Base-by-base conservation (phyloP, 495 filamentous ascomycete genomes). In the Aspergillus panamensis region DNA sequence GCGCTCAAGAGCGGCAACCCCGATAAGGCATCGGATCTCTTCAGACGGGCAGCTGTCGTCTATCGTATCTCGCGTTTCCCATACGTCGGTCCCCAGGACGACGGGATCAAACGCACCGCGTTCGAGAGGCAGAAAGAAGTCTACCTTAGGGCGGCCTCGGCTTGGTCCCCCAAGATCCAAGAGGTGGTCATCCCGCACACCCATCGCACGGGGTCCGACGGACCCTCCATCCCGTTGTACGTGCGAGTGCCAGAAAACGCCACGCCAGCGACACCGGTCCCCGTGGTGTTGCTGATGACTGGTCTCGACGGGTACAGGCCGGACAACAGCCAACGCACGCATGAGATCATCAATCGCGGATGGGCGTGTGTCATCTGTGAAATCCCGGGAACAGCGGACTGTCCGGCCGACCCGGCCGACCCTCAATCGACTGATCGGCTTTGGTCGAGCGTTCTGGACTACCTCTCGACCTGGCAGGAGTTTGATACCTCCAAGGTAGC, bases 311-410 rank as follows among this genome's bases (percentile, higher is more conserved):
- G 89, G 9, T 91, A 93, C 64, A 73, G 89, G 13, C 87, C 88
- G 0, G 89, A 93, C 63, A 89, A 91, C 66, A 87, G 85, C n/a
- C 77, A 81, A 39, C 84, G 88, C 35, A 84, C 80, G 53, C 79
- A 88, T 35, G 85, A 88, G 69, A 89, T 85, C 60, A 64, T 83
- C 10, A 69, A 73, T 51, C 82, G 80, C 58, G 84, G 80, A 19
- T 87, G 80, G 84, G 85, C 69, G 21, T 73, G 68, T 1, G 75
- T 91, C 4, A 74, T 89, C 29, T 78, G 83, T 21, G 89, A 93
- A 71, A 89, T 93, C 56, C 89, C 89, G 0, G 89, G 89, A 0
- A 93, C 89, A 1, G 89, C 87, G 3, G 89, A 93, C 66, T 89
- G 81, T 57, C 89, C 88, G 0, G 87, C 88, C 0, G 82, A 85